phyloP scores from a whole-genome alignment of 1,284 basidiomycete species.

The Neotropicomus parvogracilis region DNA sequence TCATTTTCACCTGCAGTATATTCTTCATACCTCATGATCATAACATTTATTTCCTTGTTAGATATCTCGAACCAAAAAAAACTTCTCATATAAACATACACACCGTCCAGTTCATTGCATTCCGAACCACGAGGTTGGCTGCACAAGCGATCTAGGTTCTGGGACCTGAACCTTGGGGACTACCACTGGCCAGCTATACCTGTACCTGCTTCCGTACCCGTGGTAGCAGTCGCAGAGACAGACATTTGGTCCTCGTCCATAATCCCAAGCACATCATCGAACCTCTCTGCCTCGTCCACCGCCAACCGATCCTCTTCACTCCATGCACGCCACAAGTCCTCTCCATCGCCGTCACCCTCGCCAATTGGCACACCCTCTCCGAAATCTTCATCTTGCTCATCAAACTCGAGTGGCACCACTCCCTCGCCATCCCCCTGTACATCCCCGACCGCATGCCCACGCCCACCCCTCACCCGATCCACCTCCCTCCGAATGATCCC shows the following conservation, averaged over 20 bases:
- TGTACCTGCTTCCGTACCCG: not conserved
- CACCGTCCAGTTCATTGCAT: not conserved
- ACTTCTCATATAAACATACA: not conserved
- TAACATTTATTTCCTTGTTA: too few relatives aligned
- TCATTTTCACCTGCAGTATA: too few relatives aligned
- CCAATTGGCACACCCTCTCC: conserved; percentile 12
- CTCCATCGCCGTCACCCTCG: conserved; percentile 32
- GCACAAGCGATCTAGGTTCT: not conserved
- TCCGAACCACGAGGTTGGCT: not conserved
- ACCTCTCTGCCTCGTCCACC: conserved; percentile 62
- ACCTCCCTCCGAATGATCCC: conserved; percentile 59
- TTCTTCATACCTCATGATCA: too few relatives aligned
- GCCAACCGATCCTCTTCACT: conserved; percentile 42
- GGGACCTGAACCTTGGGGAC: not conserved
- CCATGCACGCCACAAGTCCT: conserved; percentile 50
- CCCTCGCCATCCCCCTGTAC: not conserved
- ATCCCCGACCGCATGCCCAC: not conserved
- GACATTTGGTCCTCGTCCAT: conserved; percentile 57
- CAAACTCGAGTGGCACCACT: conserved; percentile 60
- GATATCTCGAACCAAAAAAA: too few relatives aligned
- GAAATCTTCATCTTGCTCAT: conserved; percentile 70
- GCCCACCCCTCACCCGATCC: conserved; percentile 37
- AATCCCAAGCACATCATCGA: conserved; percentile 60
- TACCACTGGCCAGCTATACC: conserved; percentile 9
- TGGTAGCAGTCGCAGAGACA: conserved; percentile 3